Evolutionary conservation across 495 filamentous ascomycete species (phyloP).

Genomic region (Pyrenopolyporus hunteri): DNA sequence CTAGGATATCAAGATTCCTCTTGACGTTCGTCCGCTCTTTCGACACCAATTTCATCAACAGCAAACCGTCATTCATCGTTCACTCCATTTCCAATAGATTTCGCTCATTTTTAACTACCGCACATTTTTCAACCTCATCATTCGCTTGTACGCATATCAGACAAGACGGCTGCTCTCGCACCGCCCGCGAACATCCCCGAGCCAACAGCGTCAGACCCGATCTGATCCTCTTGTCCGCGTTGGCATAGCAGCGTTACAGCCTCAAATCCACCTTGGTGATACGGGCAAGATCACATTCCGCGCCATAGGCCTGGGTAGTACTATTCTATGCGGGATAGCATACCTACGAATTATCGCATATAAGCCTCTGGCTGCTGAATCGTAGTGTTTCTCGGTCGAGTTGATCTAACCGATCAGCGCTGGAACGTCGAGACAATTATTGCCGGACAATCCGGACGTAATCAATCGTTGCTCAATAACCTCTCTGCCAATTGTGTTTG

Average conservation of each 20-base stretch:
- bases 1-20: slow-evolving; percentile 20
- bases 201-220: too few species aligned
- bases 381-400: slow-evolving; percentile 16
- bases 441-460: slow-evolving; percentile 1
- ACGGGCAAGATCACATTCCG: too few species aligned
- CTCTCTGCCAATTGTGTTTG: background rate
- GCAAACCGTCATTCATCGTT: slow-evolving; percentile 5
- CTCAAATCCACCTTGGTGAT: too few species aligned
- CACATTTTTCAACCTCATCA: slow-evolving; percentile 2
- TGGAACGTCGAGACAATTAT: slow-evolving; percentile 17
- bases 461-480: background rate
- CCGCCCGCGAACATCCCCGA: background rate
- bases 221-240: slow-evolving; percentile 8
- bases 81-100: too few species aligned
- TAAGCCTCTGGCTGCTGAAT: slow-evolving; percentile 17
- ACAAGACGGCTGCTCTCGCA: too few species aligned
- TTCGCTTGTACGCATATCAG: slow-evolving; percentile 1
- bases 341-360: slow-evolving; percentile 2
- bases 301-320: too few species aligned
- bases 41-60: too few species aligned
- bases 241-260: slow-evolving; percentile 6
- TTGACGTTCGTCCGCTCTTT: slow-evolving; percentile 37
- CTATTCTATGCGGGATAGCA: too few species aligned
- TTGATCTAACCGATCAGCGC: slow-evolving; percentile 13
- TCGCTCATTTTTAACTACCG: background rate